Evolutionary conservation across 2,329 filamentous ascomycete species (phyloP).

Genomic region (Westerdykella aurantiaca): DNA sequence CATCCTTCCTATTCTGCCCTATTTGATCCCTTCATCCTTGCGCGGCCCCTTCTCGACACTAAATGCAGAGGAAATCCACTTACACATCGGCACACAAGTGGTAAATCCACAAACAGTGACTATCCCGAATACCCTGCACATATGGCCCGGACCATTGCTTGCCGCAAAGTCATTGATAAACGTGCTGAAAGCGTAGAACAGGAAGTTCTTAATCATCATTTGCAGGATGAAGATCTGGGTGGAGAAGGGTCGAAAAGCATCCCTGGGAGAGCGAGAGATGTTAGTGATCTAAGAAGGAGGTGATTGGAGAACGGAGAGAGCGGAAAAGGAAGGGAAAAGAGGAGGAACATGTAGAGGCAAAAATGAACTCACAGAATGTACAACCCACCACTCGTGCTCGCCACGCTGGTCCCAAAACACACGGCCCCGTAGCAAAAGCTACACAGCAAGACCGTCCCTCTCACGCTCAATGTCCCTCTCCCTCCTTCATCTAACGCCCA

Average conservation of each 20-base stretch:
- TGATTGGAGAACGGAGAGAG: background rate
- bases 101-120: constrained; percentile 23
- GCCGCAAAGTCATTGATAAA: constrained; percentile 30
- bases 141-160: constrained; percentile 17
- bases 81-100: constrained; percentile 33
- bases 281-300: background rate
- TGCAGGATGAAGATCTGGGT: constrained; percentile 33
- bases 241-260: constrained; percentile 24
- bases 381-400: constrained; percentile 22
- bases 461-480: background rate
- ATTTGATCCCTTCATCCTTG: too few species aligned
- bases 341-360: background rate
- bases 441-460: constrained; percentile 6
- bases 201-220: constrained; percentile 35
- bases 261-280: constrained; percentile 9
- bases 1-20: too few species aligned
- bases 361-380: constrained; percentile 28
- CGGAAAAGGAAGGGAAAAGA: background rate
- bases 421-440: constrained; percentile 17
- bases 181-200: constrained; percentile 31
- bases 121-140: constrained; percentile 27
- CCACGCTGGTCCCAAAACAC: constrained; percentile 16
- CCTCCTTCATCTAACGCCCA: constrained; percentile 13
- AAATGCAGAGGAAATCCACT: constrained; percentile 7
- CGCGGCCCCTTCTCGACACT: too few species aligned